These are phyloP conservation scores for Vitis hybrid DNA, from an alignment of 177 flowering plant genomes.

Conservation along the genomic window DNA sequence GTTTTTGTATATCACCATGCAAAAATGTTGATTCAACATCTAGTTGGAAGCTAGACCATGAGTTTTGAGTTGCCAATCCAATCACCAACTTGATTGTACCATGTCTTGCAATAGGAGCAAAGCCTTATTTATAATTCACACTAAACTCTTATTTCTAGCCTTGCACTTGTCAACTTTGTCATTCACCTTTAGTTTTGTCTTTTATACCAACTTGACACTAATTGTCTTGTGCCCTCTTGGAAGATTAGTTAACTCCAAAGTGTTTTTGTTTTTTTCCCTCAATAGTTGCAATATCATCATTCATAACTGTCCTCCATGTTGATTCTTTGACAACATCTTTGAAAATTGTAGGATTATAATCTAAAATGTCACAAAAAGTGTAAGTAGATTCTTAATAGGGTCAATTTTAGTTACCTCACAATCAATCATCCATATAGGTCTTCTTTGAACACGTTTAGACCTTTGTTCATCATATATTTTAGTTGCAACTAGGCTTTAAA, in stretches of 20 bases:
- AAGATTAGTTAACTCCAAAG: background rate
- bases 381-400: no score
- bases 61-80: background rate
- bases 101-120: background rate
- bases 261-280: background rate
- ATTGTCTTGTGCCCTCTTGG: conserved; percentile 9
- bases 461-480: no score
- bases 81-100: conserved; percentile 1
- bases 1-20: no score
- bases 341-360: no score
- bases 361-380: no score
- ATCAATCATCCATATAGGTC: background rate
- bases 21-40: background rate
- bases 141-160: background rate
- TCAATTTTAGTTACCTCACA: background rate
- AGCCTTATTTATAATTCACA: background rate
- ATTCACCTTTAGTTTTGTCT: conserved; percentile 3
- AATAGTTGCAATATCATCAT: conserved; percentile 2
- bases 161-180: background rate
- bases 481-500: no score
- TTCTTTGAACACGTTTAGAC: background rate
- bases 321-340: no score
- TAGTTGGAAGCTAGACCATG: background rate
- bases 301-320: background rate
- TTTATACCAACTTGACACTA: conserved; percentile 10